Evolutionary conservation across 208 protist genomes (phyloP).

Genomic region (Leishmania amazonensis): DNA sequence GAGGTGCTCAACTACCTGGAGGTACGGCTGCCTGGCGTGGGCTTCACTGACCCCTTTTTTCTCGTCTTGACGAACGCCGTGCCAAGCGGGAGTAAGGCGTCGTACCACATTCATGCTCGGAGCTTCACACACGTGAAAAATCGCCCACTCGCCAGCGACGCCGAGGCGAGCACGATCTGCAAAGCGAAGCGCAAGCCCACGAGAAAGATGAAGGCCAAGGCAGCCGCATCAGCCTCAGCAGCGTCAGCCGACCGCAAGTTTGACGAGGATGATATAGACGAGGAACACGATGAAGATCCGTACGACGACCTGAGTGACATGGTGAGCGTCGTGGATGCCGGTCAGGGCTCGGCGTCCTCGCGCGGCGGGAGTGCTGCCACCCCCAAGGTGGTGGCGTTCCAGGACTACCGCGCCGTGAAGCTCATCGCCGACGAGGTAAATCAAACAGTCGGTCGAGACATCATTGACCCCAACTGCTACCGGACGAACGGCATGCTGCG

Average conservation of each 20-base stretch:
- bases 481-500: constrained; percentile 78
- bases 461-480: constrained; percentile 80
- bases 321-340: constrained; percentile 46
- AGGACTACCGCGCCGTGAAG: constrained; percentile 79
- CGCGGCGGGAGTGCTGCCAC: background rate
- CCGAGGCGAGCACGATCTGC: background rate
- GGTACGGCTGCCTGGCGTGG: constrained; percentile 71
- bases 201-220: background rate
- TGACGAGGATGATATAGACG: constrained; percentile 5
- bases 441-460: constrained; percentile 53
- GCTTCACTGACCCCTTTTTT: constrained; percentile 78
- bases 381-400: constrained; percentile 65
- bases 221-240: background rate
- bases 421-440: constrained; percentile 84
- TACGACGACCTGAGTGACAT: constrained; percentile 49
- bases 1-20: constrained; percentile 83
- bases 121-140: constrained; percentile 46
- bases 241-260: background rate
- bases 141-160: background rate
- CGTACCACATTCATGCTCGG: constrained; percentile 79
- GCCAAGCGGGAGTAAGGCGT: constrained; percentile 58
- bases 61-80: constrained; percentile 75
- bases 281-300: constrained; percentile 12
- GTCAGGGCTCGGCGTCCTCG: constrained; percentile 2
- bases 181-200: background rate